Evolutionary conservation across 202 grass and related monocot genomes (phyloP).

Genomic region (Miscanthus sacchariflorus): DNA sequence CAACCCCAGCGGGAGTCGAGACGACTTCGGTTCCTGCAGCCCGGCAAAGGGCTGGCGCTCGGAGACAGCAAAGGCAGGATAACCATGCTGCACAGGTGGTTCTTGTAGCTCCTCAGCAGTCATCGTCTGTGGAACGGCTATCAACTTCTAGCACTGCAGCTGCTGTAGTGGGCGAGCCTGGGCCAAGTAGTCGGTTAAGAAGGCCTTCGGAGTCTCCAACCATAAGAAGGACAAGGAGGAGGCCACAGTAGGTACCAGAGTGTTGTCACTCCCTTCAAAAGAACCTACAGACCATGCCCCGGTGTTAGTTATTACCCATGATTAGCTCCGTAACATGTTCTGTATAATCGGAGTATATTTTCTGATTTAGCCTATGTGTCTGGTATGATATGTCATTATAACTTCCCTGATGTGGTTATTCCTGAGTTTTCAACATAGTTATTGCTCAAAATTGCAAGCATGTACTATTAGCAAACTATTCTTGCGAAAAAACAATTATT

Average conservation of each 20-base stretch:
- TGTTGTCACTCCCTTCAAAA: background rate
- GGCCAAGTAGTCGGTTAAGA: slow-evolving; percentile 35
- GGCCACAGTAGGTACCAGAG: slow-evolving; percentile 45
- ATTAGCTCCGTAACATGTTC: too few relatives aligned
- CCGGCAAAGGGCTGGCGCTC: background rate
- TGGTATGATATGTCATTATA: slow-evolving; percentile 2
- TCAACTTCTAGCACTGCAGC: too few relatives aligned
- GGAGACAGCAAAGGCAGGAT: background rate
- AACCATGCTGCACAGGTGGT: too few relatives aligned
- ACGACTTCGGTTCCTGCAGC: slow-evolving; percentile 30
- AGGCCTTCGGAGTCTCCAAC: slow-evolving; percentile 32
- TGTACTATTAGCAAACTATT: background rate
- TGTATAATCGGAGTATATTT: too few relatives aligned
- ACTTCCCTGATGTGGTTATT: background rate
- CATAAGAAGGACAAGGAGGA: slow-evolving; percentile 59
- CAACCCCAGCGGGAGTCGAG: slow-evolving; percentile 29
- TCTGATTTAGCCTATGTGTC: background rate
- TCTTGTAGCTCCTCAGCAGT: slow-evolving; percentile 18
- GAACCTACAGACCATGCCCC: background rate
- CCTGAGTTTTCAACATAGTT: slow-evolving; percentile 19
- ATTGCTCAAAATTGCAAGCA: slow-evolving; percentile 1
- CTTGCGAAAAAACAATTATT: background rate
- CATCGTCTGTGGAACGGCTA: background rate
- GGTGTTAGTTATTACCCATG: too few relatives aligned
- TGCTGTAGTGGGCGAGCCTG: slow-evolving; percentile 15